Evolutionary conservation across 768 basidiomycete genomes (phyloP), one percentile per base, ranked within the genome.

Genomic region (Leucogyrophana mollusca): DNA sequence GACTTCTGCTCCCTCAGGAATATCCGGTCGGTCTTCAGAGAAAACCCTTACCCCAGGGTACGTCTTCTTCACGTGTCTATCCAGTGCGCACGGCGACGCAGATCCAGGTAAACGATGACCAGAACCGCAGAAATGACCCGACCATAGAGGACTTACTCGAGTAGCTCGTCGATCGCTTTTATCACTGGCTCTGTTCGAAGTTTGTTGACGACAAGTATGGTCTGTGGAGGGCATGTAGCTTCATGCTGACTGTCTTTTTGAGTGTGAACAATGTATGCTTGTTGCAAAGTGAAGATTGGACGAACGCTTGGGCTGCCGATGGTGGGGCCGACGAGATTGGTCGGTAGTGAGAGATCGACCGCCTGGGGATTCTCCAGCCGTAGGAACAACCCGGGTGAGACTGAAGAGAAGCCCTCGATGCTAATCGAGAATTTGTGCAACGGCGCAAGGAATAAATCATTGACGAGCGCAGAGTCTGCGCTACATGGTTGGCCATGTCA

Each of bases 191-290:
- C 79, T 32, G 88, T 90, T 36, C 88, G 79, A 24, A 87, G 70
- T 64, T 90, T 90, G 69, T 90, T 90, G 11, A 90, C 86, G 51
- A 90, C 78, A 42, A 90, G 76, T 34, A 89, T 82, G 35, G 79
- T 73, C 58, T 80, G 79, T 34, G 80, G 83, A 20, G 78, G 72
- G 22, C 58, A 45, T n/a, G 49, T 44, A 3, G 50, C 54, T 34
- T 37, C 52, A 50, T 56, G 56, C 50, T 46, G 51, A 51, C 62
- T 64, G 45, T 47, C 53, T 49, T 43, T 45, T 58, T 24, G 51
- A 60, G 45, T 20, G 32, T 64, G 62, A 66, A 65, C 49, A 22
- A 30, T 32, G 18, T 41, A 46, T 20, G 17, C 32, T 44, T 20
- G 17, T 13, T 18, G 22, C 20, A 22, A 30, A 22, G 22, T 43